These are phyloP conservation scores for Tremella yokohamensis DNA, from an alignment of 768 basidiomycete species.

Conservation along the genomic window DNA sequence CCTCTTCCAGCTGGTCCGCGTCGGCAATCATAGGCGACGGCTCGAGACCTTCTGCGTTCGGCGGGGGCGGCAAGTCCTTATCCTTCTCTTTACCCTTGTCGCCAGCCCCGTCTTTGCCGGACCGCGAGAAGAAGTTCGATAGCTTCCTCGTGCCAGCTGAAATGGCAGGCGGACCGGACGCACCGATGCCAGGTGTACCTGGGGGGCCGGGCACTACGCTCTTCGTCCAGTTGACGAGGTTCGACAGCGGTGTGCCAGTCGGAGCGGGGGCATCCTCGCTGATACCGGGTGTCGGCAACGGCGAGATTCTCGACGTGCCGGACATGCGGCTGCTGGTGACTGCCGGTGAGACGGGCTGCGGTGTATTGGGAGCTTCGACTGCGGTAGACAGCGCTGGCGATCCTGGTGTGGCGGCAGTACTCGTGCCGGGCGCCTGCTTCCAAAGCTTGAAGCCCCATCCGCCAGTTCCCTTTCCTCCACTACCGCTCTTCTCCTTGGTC, in stretches of 20 bases:
- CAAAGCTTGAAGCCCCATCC: conserved; percentile 37
- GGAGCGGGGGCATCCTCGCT: conserved; percentile 11
- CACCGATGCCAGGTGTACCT: neutral
- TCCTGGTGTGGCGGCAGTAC: conserved; percentile 3
- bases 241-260: conserved; percentile 32
- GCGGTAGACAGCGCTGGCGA: conserved; percentile 29
- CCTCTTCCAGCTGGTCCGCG: no score
- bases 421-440: neutral
- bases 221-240: conserved; percentile 45
- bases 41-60: conserved; percentile 6
- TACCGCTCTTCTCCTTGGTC: conserved; percentile 4
- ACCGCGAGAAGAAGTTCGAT: conserved; percentile 33
- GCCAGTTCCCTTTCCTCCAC: conserved; percentile 13
- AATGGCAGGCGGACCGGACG: neutral
- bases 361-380: conserved; percentile 30
- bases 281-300: conserved; percentile 17
- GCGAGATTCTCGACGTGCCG: conserved; percentile 13
- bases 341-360: conserved; percentile 21
- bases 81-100: neutral
- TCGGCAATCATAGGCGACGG: conserved; percentile 12
- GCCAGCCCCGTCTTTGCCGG: conserved; percentile 8
- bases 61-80: no score
- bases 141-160: conserved; percentile 21
- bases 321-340: conserved; percentile 13
- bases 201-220: conserved; percentile 24